A percentile compares a stretch with the other conserved stretches of the same genome.
Conservation (phyloP, 176 grass and related monocot species). For the Oropetium thomaeum region DNA sequence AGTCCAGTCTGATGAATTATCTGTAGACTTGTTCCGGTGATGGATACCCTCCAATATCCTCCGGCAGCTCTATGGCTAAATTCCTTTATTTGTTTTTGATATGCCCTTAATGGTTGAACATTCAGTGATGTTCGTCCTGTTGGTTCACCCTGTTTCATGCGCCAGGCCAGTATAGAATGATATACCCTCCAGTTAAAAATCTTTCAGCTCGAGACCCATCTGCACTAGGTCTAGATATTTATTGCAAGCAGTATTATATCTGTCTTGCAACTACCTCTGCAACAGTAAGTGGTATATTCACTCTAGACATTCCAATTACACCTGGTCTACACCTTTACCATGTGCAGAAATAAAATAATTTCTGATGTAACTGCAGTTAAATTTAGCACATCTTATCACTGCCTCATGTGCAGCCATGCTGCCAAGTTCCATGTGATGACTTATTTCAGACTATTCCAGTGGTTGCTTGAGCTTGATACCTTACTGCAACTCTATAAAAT, state of each 20-base stretch:
- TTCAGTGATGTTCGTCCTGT: not conserved
- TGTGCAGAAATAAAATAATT: no score
- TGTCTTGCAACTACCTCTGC: slow-evolving; percentile 81
- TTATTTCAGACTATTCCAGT: not conserved
- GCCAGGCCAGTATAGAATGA: not conserved
- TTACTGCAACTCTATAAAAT: not conserved
- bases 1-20: not conserved
- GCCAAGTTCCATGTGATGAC: not conserved
- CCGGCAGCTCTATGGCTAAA: not conserved
- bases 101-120: not conserved
- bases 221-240: slow-evolving; percentile 81
- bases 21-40: not conserved
- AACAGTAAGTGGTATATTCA: slow-evolving; percentile 75
- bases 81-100: not conserved
- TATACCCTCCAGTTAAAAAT: slow-evolving; percentile 65
- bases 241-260: slow-evolving; percentile 93
- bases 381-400: slow-evolving; percentile 22
- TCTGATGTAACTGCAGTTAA: slow-evolving; percentile 14
- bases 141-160: not conserved
- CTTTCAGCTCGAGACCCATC: slow-evolving; percentile 90
- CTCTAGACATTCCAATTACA: not conserved
- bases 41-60: not conserved
- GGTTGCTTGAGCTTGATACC: not conserved
- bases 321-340: not conserved
- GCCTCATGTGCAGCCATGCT: not conserved